Evolutionary conservation across 306 rosid genomes (phyloP).

Genomic region (Quercus berberidifolia): DNA sequence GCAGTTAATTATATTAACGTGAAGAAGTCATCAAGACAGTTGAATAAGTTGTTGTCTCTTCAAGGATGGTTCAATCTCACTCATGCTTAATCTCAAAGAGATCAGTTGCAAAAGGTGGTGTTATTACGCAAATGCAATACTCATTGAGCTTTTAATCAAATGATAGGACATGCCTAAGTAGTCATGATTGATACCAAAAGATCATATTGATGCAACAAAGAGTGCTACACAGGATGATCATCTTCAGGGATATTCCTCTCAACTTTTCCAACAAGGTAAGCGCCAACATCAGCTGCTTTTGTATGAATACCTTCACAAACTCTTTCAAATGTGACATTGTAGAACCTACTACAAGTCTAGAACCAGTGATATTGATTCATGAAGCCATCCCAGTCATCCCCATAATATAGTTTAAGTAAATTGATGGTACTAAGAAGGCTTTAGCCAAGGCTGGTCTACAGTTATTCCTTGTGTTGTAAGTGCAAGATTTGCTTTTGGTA

Average conservation of each 20-base stretch:
- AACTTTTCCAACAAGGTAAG: conserved; percentile 13
- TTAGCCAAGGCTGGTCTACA: too few species aligned
- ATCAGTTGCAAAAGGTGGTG: conserved; percentile 10
- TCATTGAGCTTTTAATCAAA: background rate
- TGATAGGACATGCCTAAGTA: background rate
- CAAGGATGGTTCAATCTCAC: conserved; percentile 8
- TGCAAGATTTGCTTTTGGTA: too few species aligned
- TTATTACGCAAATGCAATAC: background rate
- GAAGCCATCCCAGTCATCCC: too few species aligned
- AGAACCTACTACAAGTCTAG: conserved; percentile 14
- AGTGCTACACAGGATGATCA: conserved; percentile 10
- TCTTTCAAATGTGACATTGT: conserved; percentile 18
- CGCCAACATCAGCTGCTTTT: conserved; percentile 5
- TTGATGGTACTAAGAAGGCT: too few species aligned
- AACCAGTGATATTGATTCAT: background rate
- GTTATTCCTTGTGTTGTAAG: too few species aligned
- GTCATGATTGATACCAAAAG: conserved; percentile 17
- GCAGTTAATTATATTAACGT: conserved; percentile 12
- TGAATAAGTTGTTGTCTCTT: conserved; percentile 4
- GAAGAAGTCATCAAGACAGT: background rate
- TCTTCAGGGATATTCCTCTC: conserved; percentile 14
- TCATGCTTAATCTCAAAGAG: conserved; percentile 10
- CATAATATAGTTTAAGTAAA: too few species aligned
- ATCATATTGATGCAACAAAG: conserved; percentile 11
- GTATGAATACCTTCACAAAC: conserved; percentile 12